Conservation (phyloP, 2,329 filamentous ascomycete genomes). For the Fusarium sarcochroum region DNA sequence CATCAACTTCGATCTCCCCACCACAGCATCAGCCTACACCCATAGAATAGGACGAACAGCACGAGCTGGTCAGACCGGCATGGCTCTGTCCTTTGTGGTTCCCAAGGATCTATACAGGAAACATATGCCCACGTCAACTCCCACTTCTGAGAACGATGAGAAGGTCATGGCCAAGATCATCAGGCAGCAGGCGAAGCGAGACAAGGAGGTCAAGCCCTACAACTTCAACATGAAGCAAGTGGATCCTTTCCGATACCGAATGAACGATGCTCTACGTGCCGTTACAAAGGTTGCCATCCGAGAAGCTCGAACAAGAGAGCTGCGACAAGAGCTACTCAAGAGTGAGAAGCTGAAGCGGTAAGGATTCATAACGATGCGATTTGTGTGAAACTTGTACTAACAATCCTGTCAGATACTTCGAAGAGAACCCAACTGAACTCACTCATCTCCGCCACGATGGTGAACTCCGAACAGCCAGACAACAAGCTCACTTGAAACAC, state of each 20-base stretch:
- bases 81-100: constrained; percentile 95
- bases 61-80: constrained; percentile 90
- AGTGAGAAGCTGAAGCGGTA: constrained; percentile 89
- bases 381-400: constrained; percentile 3
- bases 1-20: constrained; percentile 96
- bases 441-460: constrained; percentile 90
- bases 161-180: constrained; percentile 84
- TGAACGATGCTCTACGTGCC: constrained; percentile 90
- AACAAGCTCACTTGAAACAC: constrained; percentile 92
- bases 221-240: constrained; percentile 95
- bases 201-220: constrained; percentile 88
- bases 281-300: constrained; percentile 92
- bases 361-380: constrained; percentile 4
- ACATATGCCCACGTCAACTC: constrained; percentile 86
- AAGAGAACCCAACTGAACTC: constrained; percentile 94
- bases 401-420: constrained; percentile 75
- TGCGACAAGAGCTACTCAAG: constrained; percentile 90
- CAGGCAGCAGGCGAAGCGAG: constrained; percentile 82
- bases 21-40: constrained; percentile 91
- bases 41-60: constrained; percentile 96
- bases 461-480: constrained; percentile 84
- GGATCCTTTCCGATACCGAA: constrained; percentile 93
- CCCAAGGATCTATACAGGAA: constrained; percentile 86
- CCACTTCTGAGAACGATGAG: constrained; percentile 85
- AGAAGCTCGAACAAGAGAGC: constrained; percentile 88